Percentiles rank a stretch among this genome's conserved stretches.
Evolutionary conservation across 2,329 filamentous ascomycete genomes (phyloP).

Genomic region (Dothiorella sarmentorum): DNA sequence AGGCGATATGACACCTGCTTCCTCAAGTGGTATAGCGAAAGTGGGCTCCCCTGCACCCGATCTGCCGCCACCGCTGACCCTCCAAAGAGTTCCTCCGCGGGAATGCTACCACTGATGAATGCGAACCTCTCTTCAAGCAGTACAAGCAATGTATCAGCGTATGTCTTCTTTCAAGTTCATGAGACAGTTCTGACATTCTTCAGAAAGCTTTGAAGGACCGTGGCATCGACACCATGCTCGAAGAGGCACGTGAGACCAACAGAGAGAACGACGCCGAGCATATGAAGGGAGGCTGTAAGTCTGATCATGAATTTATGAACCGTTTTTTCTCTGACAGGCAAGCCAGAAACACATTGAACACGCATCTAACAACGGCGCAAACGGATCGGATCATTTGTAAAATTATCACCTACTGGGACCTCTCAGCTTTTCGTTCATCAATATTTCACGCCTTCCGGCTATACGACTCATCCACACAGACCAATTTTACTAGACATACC

Average conservation of each 20-base stretch:
- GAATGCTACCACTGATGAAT: slow-evolving; percentile 79
- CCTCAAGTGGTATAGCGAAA: slow-evolving; percentile 98
- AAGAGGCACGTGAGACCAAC: slow-evolving; percentile 84
- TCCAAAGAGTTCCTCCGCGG: slow-evolving; percentile 77
- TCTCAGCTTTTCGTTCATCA: neutral
- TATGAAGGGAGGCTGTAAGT: slow-evolving; percentile 47
- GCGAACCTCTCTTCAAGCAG: slow-evolving; percentile 77
- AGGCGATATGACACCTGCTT: slow-evolving; percentile 97
- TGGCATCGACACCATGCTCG: slow-evolving; percentile 89
- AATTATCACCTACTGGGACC: neutral
- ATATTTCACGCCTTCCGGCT: too few relatives aligned
- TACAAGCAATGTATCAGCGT: slow-evolving; percentile 87
- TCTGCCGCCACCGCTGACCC: slow-evolving; percentile 1
- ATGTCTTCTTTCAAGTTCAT: slow-evolving; percentile 12
- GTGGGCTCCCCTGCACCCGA: slow-evolving; percentile 51
- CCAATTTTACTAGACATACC: too few relatives aligned
- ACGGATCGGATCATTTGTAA: neutral
- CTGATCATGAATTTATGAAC: neutral
- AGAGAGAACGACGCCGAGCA: slow-evolving; percentile 79
- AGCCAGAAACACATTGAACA: neutral
- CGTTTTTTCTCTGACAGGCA: neutral
- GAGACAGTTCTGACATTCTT: slow-evolving; percentile 2
- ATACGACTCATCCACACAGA: too few relatives aligned
- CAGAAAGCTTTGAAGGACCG: slow-evolving; percentile 82
- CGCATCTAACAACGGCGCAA: neutral